Percentiles rank a stretch among this genome's conserved stretches.
Evolutionary conservation across 225 moss, liverwort and hornwort species (phyloP).

Genomic region (Marchantia paleacea): DNA sequence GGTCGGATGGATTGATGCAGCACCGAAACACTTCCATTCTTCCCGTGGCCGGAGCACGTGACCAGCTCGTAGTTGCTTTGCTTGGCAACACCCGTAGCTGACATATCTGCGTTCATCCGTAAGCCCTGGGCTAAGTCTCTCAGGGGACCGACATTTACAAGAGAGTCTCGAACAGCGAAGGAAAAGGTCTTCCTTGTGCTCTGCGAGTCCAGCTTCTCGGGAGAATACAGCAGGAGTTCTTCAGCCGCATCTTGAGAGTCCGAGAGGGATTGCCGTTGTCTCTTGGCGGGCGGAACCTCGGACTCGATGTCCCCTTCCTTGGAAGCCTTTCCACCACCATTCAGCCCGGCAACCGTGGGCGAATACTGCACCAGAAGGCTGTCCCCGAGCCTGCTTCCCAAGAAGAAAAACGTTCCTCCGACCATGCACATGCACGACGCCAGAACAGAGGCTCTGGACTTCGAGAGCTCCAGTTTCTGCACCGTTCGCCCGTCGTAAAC

Average conservation of each 20-base stretch:
- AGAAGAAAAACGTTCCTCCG: slow-evolving; percentile 84
- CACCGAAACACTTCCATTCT: slow-evolving; percentile 93
- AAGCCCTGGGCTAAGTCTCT: slow-evolving; percentile 97
- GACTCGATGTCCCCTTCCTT: slow-evolving; percentile 49
- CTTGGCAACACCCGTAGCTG: slow-evolving; percentile 67
- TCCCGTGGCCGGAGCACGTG: slow-evolving; percentile 94
- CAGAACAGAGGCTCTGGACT: slow-evolving; percentile 90
- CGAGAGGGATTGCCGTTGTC: slow-evolving; percentile 58
- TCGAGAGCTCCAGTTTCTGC: slow-evolving; percentile 90
- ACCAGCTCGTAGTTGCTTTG: slow-evolving; percentile 99
- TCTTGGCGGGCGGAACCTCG: slow-evolving; percentile 64
- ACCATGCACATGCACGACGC: slow-evolving; percentile 97
- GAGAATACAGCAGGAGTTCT: slow-evolving; percentile 84
- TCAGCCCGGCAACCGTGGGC: slow-evolving; percentile 50
- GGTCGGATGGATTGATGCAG: slow-evolving; percentile 97
- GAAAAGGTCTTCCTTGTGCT: slow-evolving; percentile 76
- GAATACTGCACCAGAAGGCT: slow-evolving; percentile 93
- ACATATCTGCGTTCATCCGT: slow-evolving; percentile 68
- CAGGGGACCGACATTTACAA: slow-evolving; percentile 91
- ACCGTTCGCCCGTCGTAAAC: slow-evolving; percentile 92
- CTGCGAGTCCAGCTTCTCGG: slow-evolving; percentile 31
- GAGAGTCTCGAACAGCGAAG: slow-evolving; percentile 95
- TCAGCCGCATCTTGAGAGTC: slow-evolving; percentile 85
- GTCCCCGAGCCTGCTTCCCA: slow-evolving; percentile 96
- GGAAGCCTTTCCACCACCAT: slow-evolving; percentile 33